Conservation (phyloP, 768 basidiomycete genomes). For the Kwoniella heveanensis region DNA sequence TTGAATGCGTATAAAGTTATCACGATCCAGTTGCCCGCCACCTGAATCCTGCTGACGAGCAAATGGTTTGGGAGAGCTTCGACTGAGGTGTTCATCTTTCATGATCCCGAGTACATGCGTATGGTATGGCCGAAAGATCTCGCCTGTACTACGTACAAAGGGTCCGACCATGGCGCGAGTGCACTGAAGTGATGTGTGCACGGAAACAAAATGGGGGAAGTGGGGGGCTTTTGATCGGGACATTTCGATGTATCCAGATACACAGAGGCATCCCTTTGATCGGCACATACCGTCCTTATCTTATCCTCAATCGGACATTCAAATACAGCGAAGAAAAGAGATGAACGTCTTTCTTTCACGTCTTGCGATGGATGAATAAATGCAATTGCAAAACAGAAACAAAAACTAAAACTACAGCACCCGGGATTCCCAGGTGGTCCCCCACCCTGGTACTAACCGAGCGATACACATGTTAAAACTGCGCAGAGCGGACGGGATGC, state of each 20-base stretch:
- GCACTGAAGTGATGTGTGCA: not conserved
- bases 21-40: no score
- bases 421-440: conserved; percentile 2
- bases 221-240: not conserved
- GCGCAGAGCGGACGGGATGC: no score
- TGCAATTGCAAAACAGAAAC: not conserved
- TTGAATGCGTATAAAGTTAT: no score
- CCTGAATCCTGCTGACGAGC: no score
- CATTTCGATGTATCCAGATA: not conserved
- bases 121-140: no score
- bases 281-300: not conserved
- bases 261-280: not conserved
- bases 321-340: not conserved
- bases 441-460: conserved; percentile 1
- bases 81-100: no score
- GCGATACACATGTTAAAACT: conserved; percentile 1
- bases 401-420: not conserved
- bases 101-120: no score
- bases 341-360: not conserved
- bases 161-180: not conserved
- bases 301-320: not conserved
- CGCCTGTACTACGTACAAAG: no score
- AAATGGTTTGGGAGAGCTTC: no score
- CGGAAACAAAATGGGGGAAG: not conserved
- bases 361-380: no score